Base-by-base conservation (phyloP, 805 yeast genomes). In the Zygosaccharomyces bailii region DNA sequence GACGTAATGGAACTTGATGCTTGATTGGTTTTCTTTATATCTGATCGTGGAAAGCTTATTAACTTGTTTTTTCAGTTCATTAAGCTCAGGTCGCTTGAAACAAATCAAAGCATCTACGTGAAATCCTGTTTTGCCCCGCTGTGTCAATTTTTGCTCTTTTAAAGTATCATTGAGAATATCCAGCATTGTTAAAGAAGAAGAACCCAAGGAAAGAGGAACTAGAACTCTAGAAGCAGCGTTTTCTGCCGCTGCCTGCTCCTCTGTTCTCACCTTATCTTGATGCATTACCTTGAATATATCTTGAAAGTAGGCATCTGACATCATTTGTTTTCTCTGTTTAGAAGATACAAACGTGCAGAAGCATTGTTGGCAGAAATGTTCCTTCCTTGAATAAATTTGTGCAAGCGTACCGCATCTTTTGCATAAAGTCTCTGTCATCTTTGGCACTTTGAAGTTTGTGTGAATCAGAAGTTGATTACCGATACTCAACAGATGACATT, bases 251-350 rank as follows among this genome's bases (percentile, higher is more conserved):
- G 61, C 61, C 20, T 51, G 56, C 30, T 41, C 57, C 2, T 42
- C 50, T 3, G 52, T 46, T 29, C 53, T 51, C 11, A 54, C 42
- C 27, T 57, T 56, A 25, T 59, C 62, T 34, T 51, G 57, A 37
- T 63, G 62, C 24, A 57, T 42, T 0, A 65, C 66, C 69, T 65
- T 66, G 46, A 75, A 88, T 55, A 81, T 76, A 17, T 85, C 90
- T 57, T 86, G 85, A 66, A 76, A 89, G 43, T 73, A 77, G 10
- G 85, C 89, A 51, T 74, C 77, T 5, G 58, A 51, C 60, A 69
- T 72, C 88, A 91, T 80, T 57, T 75, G 84, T 57, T 84, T 85
- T 49, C 96, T 72, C 63, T 86, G 89, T 61, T 90, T 90, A 18
- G 86, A 82, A 45, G 83, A 73, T 29, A 90, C 71, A 59, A 87